Base-by-base conservation (phyloP, 352 stramenopile genomes). In the Plasmopara muralis region DNA sequence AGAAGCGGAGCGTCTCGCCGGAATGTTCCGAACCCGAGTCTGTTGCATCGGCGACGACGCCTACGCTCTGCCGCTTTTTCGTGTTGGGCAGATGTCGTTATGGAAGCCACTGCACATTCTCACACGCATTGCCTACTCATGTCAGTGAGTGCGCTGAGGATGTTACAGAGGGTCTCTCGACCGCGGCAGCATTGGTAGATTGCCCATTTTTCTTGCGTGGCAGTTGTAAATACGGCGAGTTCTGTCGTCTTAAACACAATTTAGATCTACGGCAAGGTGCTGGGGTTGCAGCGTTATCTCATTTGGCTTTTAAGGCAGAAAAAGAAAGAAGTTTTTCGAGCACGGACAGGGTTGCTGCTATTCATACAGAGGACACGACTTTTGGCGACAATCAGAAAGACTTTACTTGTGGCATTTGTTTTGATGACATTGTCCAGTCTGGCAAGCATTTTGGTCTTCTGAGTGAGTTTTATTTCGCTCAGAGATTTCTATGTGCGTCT, bases 371-470 rank as follows among this genome's bases (percentile, higher is more conserved):
- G n/a, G n/a, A 29, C 38, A 31, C 43, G 12, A 47, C n/a, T 42
- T 38, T 13, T 3, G 48, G 47, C 8, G 46, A 37, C 12, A 72
- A 73, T 31, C 60, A 78, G 16, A 58, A 72, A 16, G 74, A 85
- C 46, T 81, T 72, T 37, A 87, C 72, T 20, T 90, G 80, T 43
- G 80, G 80, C n/a, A 83, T 90, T 29, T 90, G 80, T 68, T 87
- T 90, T 48, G 80, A 90, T 49, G 80, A 90, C 48, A 80, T 90
- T 33, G 77, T 90, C 18, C 62, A 87, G 47, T 72, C 60, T 9
- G 77, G 77, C 56, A 90, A 90, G 55, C 62, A 87, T 45, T 90
- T 90, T 68, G 80, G 80, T 0, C 68, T 90, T n/a, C 43, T 90
- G 25, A 75, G 79, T 89, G 64, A 51, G 73, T 69, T 40, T 16